phyloP scores from a whole-genome alignment of 192 early-diverging fungal species.

The Backusella liffmaniae region DNA sequence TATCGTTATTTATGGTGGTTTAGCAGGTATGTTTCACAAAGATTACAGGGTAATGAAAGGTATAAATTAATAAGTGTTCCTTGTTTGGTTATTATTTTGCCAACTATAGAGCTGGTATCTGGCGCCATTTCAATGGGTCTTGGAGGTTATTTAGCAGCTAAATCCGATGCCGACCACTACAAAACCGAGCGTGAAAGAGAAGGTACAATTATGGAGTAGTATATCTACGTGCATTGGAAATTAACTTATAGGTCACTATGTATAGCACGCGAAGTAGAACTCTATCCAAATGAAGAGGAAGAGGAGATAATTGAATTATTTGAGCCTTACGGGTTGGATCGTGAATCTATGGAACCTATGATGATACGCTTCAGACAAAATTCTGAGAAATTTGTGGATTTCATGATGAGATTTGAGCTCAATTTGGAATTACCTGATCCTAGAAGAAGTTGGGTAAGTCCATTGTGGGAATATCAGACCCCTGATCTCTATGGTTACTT shows the following conservation, averaged over 20 bases:
- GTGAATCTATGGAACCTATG: slow-evolving; percentile 45
- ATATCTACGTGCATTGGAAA: not conserved
- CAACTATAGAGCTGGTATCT: slow-evolving; percentile 49
- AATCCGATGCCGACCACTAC: slow-evolving; percentile 57
- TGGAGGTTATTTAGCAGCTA: slow-evolving; percentile 56
- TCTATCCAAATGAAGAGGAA: slow-evolving; percentile 52
- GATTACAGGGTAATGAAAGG: not conserved
- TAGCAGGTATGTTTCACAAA: slow-evolving; percentile 42
- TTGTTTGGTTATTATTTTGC: not conserved
- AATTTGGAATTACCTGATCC: slow-evolving; percentile 50
- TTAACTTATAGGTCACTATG: not conserved
- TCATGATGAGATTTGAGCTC: slow-evolving; percentile 64
- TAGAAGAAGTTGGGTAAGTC: slow-evolving; percentile 42
- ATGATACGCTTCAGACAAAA: slow-evolving; percentile 41
- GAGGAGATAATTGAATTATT: slow-evolving; percentile 58
- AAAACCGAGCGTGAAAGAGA: slow-evolving; percentile 50
- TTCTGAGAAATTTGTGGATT: slow-evolving; percentile 52
- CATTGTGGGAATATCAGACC: not conserved
- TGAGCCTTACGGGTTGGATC: slow-evolving; percentile 51
- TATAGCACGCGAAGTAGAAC: slow-evolving; percentile 39
- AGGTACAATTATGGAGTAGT: not conserved
- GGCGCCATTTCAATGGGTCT: slow-evolving; percentile 60
- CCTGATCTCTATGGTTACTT: not conserved
- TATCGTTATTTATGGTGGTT: slow-evolving; percentile 58
- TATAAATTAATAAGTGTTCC: not conserved